phyloP scores from a whole-genome alignment of 148 eudicot genomes.

The Silene conica region DNA sequence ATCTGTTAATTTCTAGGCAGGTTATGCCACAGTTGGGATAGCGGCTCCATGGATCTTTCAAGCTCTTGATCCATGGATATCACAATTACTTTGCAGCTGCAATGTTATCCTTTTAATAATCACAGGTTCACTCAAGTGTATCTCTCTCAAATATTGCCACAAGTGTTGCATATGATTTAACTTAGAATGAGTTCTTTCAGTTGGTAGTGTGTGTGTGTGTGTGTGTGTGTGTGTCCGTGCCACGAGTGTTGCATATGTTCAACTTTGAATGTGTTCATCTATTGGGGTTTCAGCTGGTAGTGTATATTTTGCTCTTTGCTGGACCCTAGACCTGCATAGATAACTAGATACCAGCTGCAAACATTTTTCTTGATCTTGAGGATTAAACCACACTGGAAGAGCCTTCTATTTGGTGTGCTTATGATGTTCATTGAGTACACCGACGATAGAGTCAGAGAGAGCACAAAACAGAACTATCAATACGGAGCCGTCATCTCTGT shows the following conservation, averaged over 20 bases:
- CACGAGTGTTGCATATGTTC: neutral
- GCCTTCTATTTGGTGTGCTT: neutral
- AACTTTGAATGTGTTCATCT: no score
- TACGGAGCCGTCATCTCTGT: neutral
- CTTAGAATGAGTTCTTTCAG: slow-evolving; percentile 5
- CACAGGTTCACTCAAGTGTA: slow-evolving; percentile 53
- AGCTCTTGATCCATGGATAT: slow-evolving; percentile 43
- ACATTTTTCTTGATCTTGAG: neutral
- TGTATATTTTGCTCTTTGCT: neutral
- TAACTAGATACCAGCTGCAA: neutral
- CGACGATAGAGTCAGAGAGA: neutral
- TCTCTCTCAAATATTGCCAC: slow-evolving; percentile 3
- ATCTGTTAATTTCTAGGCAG: slow-evolving; percentile 56
- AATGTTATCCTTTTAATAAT: slow-evolving; percentile 60
- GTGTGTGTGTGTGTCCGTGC: neutral
- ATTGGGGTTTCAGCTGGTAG: no score
- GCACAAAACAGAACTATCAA: no score
- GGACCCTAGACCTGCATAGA: neutral
- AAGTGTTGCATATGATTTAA: neutral
- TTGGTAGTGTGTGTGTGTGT: neutral
- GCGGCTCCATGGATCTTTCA: slow-evolving; percentile 84
- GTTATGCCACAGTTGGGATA: slow-evolving; percentile 71
- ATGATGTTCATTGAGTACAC: neutral
- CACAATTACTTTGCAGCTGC: slow-evolving; percentile 78
- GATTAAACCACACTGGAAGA: neutral